These are phyloP conservation scores for Ichthyophonus hoferi DNA, from an alignment of 208 protist species.

Conservation along the genomic window DNA sequence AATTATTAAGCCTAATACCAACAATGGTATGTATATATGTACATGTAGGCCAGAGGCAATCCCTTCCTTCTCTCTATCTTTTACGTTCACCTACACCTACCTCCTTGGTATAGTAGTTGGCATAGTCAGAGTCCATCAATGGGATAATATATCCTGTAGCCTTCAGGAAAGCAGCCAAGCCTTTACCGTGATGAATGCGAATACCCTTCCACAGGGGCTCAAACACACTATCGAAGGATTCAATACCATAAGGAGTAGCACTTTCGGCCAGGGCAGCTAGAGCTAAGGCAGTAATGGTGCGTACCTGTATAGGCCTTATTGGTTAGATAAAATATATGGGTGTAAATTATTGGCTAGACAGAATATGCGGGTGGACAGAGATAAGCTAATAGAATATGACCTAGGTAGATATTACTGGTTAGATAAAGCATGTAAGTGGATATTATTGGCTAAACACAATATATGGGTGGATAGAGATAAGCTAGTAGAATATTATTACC, in stretches of 20 bases:
- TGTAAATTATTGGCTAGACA: no score
- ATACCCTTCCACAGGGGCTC: slow-evolving; percentile 90
- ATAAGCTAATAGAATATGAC: not conserved
- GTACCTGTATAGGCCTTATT: slow-evolving; percentile 69
- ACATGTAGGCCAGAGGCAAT: no score
- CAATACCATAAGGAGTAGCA: slow-evolving; percentile 93
- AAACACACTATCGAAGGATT: slow-evolving; percentile 89
- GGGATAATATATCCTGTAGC: slow-evolving; percentile 97
- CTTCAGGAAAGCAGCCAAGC: slow-evolving; percentile 90
- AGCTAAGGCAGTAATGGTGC: slow-evolving; percentile 87
- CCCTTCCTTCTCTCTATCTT: no score
- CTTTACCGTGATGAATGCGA: slow-evolving; percentile 81
- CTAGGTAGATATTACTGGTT: not conserved
- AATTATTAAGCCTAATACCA: no score
- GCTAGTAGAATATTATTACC: no score
- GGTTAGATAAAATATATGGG: no score
- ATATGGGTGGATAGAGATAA: no score
- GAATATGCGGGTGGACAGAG: no score
- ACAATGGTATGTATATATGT: no score
- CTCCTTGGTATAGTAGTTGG: slow-evolving; percentile 86
- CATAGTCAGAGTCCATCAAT: slow-evolving; percentile 94
- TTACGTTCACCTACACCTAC: no score
- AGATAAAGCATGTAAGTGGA: not conserved
- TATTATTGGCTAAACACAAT: no score
- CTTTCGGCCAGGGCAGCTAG: slow-evolving; percentile 92